phyloP scores from a whole-genome alignment of 192 early-diverging fungal genomes.

The Entomortierella parvispora region DNA sequence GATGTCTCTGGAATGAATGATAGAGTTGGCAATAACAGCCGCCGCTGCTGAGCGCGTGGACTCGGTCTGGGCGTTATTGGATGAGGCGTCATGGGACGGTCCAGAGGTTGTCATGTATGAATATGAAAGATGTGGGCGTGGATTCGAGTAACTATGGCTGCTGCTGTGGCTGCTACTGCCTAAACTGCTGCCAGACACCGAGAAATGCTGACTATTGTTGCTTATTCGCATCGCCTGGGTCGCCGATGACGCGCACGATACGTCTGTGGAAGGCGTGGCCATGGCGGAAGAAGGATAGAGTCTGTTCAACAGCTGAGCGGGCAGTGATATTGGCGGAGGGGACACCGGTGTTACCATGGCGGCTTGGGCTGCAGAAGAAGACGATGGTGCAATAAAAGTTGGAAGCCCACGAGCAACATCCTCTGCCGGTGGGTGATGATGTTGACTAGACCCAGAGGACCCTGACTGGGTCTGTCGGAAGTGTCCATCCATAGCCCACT shows the following conservation, averaged over 20 bases:
- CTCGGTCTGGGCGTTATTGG: slow-evolving; percentile 11
- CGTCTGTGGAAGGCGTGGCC: slow-evolving; percentile 1
- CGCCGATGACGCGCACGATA: slow-evolving; percentile 9
- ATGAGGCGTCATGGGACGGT: not conserved
- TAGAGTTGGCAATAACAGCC: slow-evolving; percentile 23
- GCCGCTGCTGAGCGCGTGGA: slow-evolving; percentile 31
- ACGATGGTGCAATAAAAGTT: not conserved
- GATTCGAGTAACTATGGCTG: not conserved
- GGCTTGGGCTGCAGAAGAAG: slow-evolving; percentile 3
- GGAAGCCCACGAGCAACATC: not conserved
- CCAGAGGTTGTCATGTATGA: not conserved
- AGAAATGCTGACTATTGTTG: not conserved
- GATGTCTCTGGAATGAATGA: slow-evolving; percentile 6
- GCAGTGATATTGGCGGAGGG: not conserved
- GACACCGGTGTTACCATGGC: not conserved
- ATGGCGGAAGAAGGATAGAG: slow-evolving; percentile 31
- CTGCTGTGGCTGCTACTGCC: no score
- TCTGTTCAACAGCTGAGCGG: slow-evolving; percentile 25
- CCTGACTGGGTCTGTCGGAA: not conserved
- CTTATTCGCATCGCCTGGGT: not conserved
- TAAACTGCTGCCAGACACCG: no score
- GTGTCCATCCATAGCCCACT: not conserved
- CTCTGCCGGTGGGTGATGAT: not conserved
- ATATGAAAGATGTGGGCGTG: not conserved
- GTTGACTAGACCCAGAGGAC: not conserved